These are phyloP conservation scores for Hypoxylon sp. DNA, from an alignment of 2,329 filamentous ascomycete genomes.

Conservation along the genomic window DNA sequence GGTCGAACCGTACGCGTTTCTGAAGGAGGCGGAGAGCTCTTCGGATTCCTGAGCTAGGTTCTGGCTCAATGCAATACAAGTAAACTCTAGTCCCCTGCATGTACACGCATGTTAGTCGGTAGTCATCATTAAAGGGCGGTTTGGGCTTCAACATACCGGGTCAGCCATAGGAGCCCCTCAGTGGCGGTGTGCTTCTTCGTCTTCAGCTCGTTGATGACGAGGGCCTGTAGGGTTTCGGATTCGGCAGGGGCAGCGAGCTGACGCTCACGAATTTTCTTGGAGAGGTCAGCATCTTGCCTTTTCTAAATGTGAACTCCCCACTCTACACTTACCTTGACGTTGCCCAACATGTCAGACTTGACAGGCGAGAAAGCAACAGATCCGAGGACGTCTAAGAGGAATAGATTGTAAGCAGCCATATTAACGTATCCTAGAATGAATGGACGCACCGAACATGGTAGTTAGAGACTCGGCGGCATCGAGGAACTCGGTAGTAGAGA, in stretches of 20 bases:
- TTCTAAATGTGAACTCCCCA: conserved; percentile 12
- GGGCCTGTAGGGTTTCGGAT: conserved; percentile 87
- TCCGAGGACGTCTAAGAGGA: conserved; percentile 70
- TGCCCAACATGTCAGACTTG: conserved; percentile 91
- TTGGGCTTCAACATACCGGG: conserved; percentile 72
- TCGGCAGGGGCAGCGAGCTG: conserved; percentile 83
- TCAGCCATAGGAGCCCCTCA: conserved; percentile 92
- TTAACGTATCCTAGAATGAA: not conserved
- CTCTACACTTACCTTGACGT: conserved; percentile 79
- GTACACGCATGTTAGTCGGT: conserved; percentile 25
- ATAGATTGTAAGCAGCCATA: conserved; percentile 15
- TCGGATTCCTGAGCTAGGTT: conserved; percentile 78
- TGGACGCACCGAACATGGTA: conserved; percentile 81
- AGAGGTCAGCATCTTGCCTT: conserved; percentile 38
- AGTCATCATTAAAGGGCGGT: conserved; percentile 27
- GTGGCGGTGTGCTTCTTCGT: conserved; percentile 89
- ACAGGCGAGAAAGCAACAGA: conserved; percentile 88
- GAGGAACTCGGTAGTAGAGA: conserved; percentile 89
- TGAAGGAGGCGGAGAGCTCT: conserved; percentile 91
- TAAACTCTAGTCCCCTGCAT: conserved; percentile 91
- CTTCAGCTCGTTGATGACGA: conserved; percentile 89
- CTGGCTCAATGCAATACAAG: conserved; percentile 83
- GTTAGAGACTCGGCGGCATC: conserved; percentile 90
- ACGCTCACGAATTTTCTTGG: conserved; percentile 88
- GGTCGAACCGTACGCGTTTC: conserved; percentile 84